Evolutionary conservation across 257 asterid genomes (phyloP), one percentile per base, ranked within the genome.

Genomic region (Mitragyna speciosa): DNA sequence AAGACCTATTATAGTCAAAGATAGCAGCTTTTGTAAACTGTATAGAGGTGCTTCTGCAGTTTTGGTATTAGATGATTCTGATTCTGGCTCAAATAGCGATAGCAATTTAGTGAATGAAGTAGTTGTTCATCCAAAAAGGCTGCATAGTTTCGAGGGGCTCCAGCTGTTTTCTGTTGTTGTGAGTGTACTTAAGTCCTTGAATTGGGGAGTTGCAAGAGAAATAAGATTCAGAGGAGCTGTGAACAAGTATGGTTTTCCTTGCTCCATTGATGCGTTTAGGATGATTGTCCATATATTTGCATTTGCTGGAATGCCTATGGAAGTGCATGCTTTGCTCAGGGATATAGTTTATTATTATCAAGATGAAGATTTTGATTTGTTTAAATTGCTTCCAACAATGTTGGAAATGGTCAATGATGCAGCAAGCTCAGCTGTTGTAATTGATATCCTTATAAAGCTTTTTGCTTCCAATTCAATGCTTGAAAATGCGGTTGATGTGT

Each of bases 151-250:
- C 75, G 78, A 80, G 66, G 47, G 83, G 67, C 76, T 64, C 41
- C 64, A 80, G 85, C 77, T 91, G 26, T 76, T 78, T 82, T 75
- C 79, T n/a, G 73, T 77, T 81, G 91, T 88, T 58, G 94, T 77
- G 78, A 86, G 90, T 83, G 89, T 92, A 63, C 48, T 82, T 52
- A 92, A 92, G 81, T 86, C 94, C 59, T 83, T 91, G 76, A 85
- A 88, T 73, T 89, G 89, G 93, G 54, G 67, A 22, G 83, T 79
- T 79, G 89, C 86, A 26, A 87, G 83, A 81, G 71, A 79, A 41
- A 65, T 84, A 63, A 59, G 87, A 24, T 88, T 91, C 68, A 41
- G 83, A 19, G 77, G 58, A 75, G 76, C 93, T 63, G 85, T 87
- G 69, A 30, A 85, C 45, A 83, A 82, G 79, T 86, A 88, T 82